Evolutionary conservation across 441 rosid species (phyloP).

Genomic region (Flueggea neowawraea): DNA sequence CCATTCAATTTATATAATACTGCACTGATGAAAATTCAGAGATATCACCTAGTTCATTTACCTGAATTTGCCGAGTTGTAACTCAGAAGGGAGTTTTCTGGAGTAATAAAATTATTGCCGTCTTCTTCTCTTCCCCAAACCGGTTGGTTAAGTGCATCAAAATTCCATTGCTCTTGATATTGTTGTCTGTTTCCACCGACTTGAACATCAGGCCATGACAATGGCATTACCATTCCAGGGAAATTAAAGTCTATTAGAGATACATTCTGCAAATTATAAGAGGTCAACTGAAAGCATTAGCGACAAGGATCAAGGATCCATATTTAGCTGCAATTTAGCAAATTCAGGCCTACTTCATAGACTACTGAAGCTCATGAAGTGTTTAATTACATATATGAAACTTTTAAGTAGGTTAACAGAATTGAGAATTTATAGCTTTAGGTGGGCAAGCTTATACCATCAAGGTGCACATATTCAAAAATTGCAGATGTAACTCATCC

Average conservation of each 20-base stretch:
- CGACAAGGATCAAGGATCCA: not conserved
- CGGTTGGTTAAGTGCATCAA: constrained; percentile 47
- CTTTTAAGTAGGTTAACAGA: no score
- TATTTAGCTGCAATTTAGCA: no score
- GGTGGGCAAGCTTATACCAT: no score
- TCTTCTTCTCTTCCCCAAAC: constrained; percentile 71
- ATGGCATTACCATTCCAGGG: constrained; percentile 54
- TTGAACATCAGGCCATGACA: constrained; percentile 59
- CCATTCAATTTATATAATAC: no score
- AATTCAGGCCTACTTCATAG: no score
- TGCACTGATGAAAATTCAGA: no score
- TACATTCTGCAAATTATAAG: constrained; percentile 44
- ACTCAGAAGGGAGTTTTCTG: constrained; percentile 61
- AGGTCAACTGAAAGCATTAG: constrained; percentile 5
- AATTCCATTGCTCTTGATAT: constrained; percentile 60
- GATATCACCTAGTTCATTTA: constrained; percentile 6
- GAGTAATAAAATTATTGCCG: constrained; percentile 43
- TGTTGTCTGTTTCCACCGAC: constrained; percentile 51
- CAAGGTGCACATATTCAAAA: no score
- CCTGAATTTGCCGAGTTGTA: constrained; percentile 65
- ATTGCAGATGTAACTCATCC: no score
- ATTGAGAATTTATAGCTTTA: no score
- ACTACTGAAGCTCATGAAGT: no score
- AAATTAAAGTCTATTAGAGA: constrained; percentile 54
- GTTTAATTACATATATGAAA: no score